These are phyloP conservation scores for Medicago lupulina DNA, from an alignment of 306 rosid genomes.

Conservation along the genomic window DNA sequence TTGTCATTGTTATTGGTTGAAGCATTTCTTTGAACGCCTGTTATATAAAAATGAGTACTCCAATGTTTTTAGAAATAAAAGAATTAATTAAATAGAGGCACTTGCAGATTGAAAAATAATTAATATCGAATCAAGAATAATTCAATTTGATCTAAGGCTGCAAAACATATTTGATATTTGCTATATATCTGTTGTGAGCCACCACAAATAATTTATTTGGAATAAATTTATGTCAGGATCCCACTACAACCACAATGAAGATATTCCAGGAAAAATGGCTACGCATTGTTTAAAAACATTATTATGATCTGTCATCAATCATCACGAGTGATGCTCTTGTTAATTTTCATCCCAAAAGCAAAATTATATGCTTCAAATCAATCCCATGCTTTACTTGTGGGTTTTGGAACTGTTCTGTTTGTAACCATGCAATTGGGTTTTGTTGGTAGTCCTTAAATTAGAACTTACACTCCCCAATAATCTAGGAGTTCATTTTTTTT, in stretches of 20 bases:
- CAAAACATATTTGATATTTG: constrained; percentile 8
- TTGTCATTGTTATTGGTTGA: too few relatives aligned
- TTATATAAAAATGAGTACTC: too few relatives aligned
- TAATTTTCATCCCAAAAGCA: not conserved
- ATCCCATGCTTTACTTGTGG: not conserved
- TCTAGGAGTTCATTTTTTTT: not conserved
- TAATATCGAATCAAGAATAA: constrained; percentile 18
- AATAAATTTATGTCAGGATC: constrained; percentile 38
- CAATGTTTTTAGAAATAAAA: not conserved
- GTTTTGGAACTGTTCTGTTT: constrained; percentile 11
- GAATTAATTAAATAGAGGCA: not conserved
- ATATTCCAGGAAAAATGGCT: constrained; percentile 19
- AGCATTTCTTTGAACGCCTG: too few relatives aligned
- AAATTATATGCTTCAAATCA: constrained; percentile 1
- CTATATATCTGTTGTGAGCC: constrained; percentile 29
- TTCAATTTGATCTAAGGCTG: constrained; percentile 30
- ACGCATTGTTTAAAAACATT: constrained; percentile 13
- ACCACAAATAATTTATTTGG: constrained; percentile 16
- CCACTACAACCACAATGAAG: constrained; percentile 11
- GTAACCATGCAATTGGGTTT: not conserved
- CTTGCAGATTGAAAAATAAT: constrained; percentile 15
- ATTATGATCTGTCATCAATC: constrained; percentile 25
- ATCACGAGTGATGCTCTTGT: not conserved
- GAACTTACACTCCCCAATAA: not conserved
- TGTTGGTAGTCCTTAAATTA: constrained; percentile 1